Percentiles rank a stretch among this genome's conserved stretches.
These are phyloP conservation scores for Lepidium sativum DNA, from an alignment of 345 rosid genomes.

Conservation along the genomic window DNA sequence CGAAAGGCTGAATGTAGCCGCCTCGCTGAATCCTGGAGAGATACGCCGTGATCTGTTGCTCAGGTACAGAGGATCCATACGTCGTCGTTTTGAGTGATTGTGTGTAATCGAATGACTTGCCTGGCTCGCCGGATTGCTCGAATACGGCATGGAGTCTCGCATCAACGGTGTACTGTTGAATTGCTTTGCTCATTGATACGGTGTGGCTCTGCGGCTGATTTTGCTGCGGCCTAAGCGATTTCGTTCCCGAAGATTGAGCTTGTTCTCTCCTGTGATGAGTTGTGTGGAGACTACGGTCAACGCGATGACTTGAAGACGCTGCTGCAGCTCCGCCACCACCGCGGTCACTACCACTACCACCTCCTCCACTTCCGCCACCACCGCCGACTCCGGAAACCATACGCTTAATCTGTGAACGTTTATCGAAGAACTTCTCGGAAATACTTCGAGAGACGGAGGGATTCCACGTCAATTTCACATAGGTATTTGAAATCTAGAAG, in stretches of 20 bases:
- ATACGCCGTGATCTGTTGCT: slow-evolving; percentile 78
- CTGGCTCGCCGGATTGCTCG: slow-evolving; percentile 78
- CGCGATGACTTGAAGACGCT: not conserved
- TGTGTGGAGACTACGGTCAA: not conserved
- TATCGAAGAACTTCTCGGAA: not conserved
- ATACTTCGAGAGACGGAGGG: not conserved
- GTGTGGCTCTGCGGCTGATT: slow-evolving; percentile 3
- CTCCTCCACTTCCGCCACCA: not conserved
- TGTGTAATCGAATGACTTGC: slow-evolving; percentile 81
- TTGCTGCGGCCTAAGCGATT: slow-evolving; percentile 26
- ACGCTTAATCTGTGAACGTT: not conserved
- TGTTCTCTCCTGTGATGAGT: not conserved
- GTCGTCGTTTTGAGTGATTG: slow-evolving; percentile 53
- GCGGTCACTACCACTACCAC: not conserved
- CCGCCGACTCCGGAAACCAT: slow-evolving; percentile 7
- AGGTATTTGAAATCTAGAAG: slow-evolving; percentile 11
- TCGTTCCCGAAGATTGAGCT: slow-evolving; percentile 42
- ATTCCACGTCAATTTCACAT: not conserved
- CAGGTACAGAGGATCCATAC: slow-evolving; percentile 48
- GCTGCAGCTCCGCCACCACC: not conserved
- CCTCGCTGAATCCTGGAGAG: slow-evolving; percentile 88
- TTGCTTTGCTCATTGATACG: slow-evolving; percentile 61
- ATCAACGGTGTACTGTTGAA: slow-evolving; percentile 89
- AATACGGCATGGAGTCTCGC: slow-evolving; percentile 88
- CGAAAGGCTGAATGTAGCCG: slow-evolving; percentile 82